Base-by-base conservation (phyloP, 73 alveolate genomes). In the Paramecium sonneborni region DNA sequence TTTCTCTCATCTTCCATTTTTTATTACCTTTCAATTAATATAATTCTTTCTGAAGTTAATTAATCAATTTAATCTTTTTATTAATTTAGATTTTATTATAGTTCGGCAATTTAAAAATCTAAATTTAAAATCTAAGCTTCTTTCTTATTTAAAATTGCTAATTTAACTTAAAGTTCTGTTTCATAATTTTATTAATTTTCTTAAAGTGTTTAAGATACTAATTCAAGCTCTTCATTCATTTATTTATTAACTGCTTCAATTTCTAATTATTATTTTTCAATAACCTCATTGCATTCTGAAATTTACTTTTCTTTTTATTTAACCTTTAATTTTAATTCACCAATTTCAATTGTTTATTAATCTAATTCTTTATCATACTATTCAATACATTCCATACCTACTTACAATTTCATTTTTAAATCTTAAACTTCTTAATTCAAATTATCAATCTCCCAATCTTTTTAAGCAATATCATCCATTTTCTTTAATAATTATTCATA, bases 281-380 rank as follows among this genome's bases (percentile, higher is more conserved):
- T 52, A 18, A 52, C 18, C 34, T 52, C 68, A 62, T 62, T 62
- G 12, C 39, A 62, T 62, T 62, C 84, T 62, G 20, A 9, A 3
- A 62, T 62, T 26, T 62, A 20, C 9, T 62, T 30, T 5, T 62
- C 39, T 12, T 26, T 62, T 44, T 62, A 62, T 26, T 62, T 30
- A 1, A 30, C 18, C 18, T 62, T 30, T 1, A 9, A 32, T 62
- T 62, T 62, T 62, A 62, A 62, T 62, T 62, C 84, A 12, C 18
- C 39, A 26, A 62, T 62, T 10, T 62, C 84, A 11, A 11, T 30
- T 6, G 26, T 26, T n/a, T 62, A 10, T 11, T 62, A 3, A 30
- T 62, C 84, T 6, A 62, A 62, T 62, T 62, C 84, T 62, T 62
- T 62, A 32, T 62, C 84, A 26, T 62, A 62, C 46, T 62, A 12